Percentiles rank a stretch among this genome's conserved stretches.
These are phyloP conservation scores for Cynara cardunculus DNA, from an alignment of 129 eudicot genomes.

Conservation along the genomic window DNA sequence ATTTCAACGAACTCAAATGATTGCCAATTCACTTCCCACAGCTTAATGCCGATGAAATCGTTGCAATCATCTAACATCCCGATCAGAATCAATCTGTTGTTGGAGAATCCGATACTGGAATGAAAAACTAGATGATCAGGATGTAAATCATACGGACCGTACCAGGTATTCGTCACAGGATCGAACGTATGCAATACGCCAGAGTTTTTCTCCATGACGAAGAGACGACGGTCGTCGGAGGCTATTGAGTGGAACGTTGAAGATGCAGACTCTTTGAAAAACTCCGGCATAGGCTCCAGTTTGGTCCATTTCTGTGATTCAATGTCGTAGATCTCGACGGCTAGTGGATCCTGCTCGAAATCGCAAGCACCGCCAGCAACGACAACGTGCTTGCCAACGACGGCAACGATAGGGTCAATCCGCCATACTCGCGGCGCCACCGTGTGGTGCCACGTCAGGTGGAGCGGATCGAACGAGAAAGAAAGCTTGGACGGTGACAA, in stretches of 20 bases:
- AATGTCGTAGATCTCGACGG: conserved; percentile 50
- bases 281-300: conserved; percentile 44
- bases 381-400: conserved; percentile 33
- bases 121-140: conserved; percentile 24
- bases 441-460: conserved; percentile 45
- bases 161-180: conserved; percentile 34
- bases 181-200: conserved; percentile 39
- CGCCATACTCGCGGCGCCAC: conserved; percentile 44
- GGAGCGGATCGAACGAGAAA: conserved; percentile 46
- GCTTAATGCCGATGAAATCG: conserved; percentile 4
- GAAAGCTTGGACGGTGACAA: conserved; percentile 26
- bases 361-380: conserved; percentile 53
- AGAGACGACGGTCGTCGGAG: conserved; percentile 15
- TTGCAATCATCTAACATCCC: conserved; percentile 22
- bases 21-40: conserved; percentile 31
- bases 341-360: conserved; percentile 45
- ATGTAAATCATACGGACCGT: conserved; percentile 31
- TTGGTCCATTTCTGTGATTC: conserved; percentile 25
- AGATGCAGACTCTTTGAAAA: conserved; percentile 34
- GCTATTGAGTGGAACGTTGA: conserved; percentile 54
- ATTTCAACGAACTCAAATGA: conserved; percentile 14
- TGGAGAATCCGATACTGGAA: conserved; percentile 27
- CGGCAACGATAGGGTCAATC: conserved; percentile 53
- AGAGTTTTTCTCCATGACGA: conserved; percentile 34
- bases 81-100: conserved; percentile 24